Conservation (phyloP, 2,329 filamentous ascomycete species). For the Fusarium sp. region DNA sequence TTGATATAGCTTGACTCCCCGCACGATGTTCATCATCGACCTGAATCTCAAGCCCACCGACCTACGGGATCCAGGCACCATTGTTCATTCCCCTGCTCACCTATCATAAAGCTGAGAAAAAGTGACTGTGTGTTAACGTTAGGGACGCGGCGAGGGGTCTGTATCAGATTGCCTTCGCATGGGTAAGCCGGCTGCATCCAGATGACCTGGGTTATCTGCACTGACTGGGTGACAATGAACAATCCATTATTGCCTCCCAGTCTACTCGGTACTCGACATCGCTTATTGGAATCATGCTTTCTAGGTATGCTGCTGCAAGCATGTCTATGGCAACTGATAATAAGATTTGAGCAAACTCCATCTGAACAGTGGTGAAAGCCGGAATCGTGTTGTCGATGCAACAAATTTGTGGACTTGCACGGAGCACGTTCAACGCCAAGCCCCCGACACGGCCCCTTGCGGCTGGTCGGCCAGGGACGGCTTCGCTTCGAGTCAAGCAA, state of each 20-base stretch:
- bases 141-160: conserved; percentile 35
- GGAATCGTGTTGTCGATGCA: conserved; percentile 16
- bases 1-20: conserved; percentile 28
- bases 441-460: conserved; percentile 31
- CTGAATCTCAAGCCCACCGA: conserved; percentile 30
- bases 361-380: not conserved
- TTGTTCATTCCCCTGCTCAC: conserved; percentile 16
- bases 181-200: conserved; percentile 33
- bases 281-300: not conserved
- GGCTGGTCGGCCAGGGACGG: conserved; percentile 38
- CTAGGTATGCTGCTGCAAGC: not conserved
- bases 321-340: conserved; percentile 19
- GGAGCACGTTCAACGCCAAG: conserved; percentile 2
- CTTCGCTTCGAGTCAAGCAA: conserved; percentile 37
- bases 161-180: conserved; percentile 25
- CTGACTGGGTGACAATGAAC: not conserved
- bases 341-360: not conserved
- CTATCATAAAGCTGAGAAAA: conserved; percentile 14
- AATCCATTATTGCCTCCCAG: not conserved
- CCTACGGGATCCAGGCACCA: conserved; percentile 42
- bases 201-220: conserved; percentile 27
- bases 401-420: conserved; percentile 13
- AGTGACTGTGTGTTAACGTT: conserved; percentile 10
- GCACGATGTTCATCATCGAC: conserved; percentile 37
- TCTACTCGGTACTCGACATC: not conserved